phyloP scores from a whole-genome alignment of 148 eudicot species.

The Arctostaphylos glauca region DNA sequence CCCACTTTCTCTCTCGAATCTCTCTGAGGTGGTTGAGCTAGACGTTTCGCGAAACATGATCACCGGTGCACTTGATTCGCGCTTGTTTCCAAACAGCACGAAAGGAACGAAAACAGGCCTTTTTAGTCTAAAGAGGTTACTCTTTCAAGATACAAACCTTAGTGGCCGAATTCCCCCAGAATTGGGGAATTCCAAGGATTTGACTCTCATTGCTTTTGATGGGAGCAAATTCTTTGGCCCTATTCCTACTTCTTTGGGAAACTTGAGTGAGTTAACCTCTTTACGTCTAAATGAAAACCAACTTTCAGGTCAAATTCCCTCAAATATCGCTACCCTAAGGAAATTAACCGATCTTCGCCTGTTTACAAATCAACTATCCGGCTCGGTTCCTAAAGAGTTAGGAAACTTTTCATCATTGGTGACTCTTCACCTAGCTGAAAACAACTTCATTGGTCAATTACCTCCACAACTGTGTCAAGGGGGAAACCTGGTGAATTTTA shows the following conservation, averaged over 20 bases:
- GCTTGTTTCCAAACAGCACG: not conserved
- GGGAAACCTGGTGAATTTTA: not conserved
- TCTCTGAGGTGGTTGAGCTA: not conserved
- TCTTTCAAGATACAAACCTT: not conserved
- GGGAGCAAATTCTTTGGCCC: not conserved
- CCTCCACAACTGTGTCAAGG: not conserved
- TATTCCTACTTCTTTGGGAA: not conserved
- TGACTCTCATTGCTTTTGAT: not conserved
- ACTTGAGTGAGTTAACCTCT: not conserved
- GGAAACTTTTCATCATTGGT: constrained; percentile 1
- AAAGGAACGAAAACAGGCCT: not conserved
- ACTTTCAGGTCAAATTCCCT: not conserved
- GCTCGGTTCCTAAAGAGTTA: not conserved
- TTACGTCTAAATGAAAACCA: not conserved
- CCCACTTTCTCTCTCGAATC: constrained; percentile 4
- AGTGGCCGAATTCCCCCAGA: not conserved
- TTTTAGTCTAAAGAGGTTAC: not conserved
- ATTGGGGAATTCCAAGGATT: not conserved
- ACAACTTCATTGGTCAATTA: not conserved
- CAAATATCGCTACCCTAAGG: not conserved
- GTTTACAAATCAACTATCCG: not conserved
- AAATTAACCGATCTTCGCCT: not conserved
- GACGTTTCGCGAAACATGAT: not conserved
- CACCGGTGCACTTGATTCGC: not conserved
- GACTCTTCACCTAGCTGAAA: not conserved